A percentile compares a stretch with the other conserved stretches of the same genome.
Evolutionary conservation across 2,329 filamentous ascomycete genomes (phyloP).

Genomic region (Xylaria sp.): DNA sequence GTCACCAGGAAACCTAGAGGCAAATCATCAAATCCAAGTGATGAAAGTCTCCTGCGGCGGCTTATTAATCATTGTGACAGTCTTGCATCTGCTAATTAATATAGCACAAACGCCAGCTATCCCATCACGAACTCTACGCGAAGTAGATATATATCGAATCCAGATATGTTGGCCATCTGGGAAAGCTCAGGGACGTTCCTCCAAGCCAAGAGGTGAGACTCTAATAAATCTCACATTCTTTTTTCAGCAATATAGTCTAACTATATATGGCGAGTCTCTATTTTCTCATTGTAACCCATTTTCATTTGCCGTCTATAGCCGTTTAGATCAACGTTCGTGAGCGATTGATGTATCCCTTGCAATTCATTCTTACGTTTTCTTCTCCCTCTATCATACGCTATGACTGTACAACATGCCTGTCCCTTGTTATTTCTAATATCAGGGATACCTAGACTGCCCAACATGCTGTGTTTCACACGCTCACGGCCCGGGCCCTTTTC

Average conservation of each 20-base stretch:
- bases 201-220: background rate
- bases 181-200: background rate
- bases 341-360: background rate
- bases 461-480: background rate
- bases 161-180: background rate
- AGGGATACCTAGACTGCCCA: background rate
- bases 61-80: background rate
- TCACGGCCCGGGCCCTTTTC: background rate
- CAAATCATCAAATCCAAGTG: background rate
- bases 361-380: background rate
- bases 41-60: no score
- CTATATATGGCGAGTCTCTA: background rate
- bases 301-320: background rate
- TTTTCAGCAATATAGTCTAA: background rate
- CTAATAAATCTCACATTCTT: background rate
- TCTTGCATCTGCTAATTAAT: background rate
- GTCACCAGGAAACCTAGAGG: background rate
- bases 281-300: background rate
- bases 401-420: slow-evolving; percentile 2
- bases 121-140: background rate
- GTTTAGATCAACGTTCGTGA: background rate
- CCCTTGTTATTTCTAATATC: slow-evolving; percentile 3
- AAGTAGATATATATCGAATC: background rate
- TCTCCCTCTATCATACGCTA: background rate
- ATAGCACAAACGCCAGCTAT: background rate